Evolutionary conservation across 2,329 filamentous ascomycete genomes (phyloP).

Genomic region (Apiospora sp.): DNA sequence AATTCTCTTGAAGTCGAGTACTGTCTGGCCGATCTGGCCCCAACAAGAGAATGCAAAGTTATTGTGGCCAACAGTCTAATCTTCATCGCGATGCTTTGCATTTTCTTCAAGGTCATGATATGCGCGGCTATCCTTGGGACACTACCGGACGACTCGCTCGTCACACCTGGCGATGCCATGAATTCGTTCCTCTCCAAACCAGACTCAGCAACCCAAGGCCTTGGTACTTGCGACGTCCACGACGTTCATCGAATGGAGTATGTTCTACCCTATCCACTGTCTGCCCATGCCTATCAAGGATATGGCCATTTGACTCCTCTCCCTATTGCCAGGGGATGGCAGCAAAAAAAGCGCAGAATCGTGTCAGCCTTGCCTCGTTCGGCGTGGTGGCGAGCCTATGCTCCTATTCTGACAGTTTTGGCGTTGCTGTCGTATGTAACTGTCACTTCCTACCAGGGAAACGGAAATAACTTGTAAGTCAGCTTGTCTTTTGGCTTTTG

Average conservation of each 20-base stretch:
- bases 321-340: not conserved
- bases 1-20: not conserved
- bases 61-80: not conserved
- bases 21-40: not conserved
- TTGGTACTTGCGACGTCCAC: not conserved
- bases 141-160: not conserved
- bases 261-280: not conserved
- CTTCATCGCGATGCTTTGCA: not conserved
- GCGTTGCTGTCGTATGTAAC: not conserved
- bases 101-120: not conserved
- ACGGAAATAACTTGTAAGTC: not conserved
- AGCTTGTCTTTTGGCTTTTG: no score
- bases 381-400: not conserved
- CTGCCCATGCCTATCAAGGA: no score
- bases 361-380: not conserved
- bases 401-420: not conserved
- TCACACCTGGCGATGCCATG: not conserved
- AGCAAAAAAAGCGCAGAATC: not conserved
- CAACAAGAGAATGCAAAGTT: not conserved
- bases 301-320: fast-evolving
- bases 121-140: not conserved
- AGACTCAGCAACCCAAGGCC: not conserved
- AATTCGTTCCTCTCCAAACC: not conserved
- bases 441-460: not conserved
- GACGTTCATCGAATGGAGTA: not conserved